Percentiles rank a stretch among this genome's conserved stretches.
Evolutionary conservation across 1,284 basidiomycete species (phyloP).

Genomic region (Stygiomarasmius scandens): DNA sequence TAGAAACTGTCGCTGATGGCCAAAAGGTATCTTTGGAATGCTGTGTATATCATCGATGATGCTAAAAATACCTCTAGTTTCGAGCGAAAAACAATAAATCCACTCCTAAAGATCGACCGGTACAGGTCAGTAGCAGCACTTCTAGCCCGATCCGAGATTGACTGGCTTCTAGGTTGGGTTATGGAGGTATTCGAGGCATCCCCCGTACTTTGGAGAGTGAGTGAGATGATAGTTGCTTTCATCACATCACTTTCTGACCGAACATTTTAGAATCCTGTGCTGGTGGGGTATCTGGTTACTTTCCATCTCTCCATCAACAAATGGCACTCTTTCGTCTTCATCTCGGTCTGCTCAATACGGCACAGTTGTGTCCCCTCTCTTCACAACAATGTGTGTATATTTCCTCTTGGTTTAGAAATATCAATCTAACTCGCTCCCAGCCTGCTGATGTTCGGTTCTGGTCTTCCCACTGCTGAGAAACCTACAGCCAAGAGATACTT

Average conservation of each 20-base stretch:
- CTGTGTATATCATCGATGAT: not conserved
- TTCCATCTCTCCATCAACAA: conserved; percentile 58
- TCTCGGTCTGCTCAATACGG: conserved; percentile 60
- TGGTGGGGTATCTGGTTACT: conserved; percentile 78
- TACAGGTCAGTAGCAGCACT: conserved; percentile 36
- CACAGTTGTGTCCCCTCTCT: conserved; percentile 62
- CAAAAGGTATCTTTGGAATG: conserved; percentile 55
- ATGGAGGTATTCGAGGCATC: conserved; percentile 69
- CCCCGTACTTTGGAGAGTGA: conserved; percentile 78
- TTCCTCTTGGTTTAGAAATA: not conserved
- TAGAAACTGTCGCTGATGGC: conserved; percentile 64
- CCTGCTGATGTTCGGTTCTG: conserved; percentile 69
- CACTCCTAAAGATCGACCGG: conserved; percentile 56
- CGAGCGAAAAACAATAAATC: conserved; percentile 54
- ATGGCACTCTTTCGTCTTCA: conserved; percentile 44
- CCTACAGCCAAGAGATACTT: conserved; percentile 69
- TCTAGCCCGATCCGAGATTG: not conserved
- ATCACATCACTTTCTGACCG: not conserved
- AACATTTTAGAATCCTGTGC: conserved; percentile 55
- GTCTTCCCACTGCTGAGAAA: conserved; percentile 75
- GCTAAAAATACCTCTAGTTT: conserved; percentile 38
- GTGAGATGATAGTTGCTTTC: conserved; percentile 23
- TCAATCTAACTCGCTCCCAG: conserved; percentile 29
- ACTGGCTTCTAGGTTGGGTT: conserved; percentile 42
- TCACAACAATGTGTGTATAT: conserved; percentile 59